Evolutionary conservation across 139 green algal genomes (phyloP).

Genomic region (Bryopsis sp.): DNA sequence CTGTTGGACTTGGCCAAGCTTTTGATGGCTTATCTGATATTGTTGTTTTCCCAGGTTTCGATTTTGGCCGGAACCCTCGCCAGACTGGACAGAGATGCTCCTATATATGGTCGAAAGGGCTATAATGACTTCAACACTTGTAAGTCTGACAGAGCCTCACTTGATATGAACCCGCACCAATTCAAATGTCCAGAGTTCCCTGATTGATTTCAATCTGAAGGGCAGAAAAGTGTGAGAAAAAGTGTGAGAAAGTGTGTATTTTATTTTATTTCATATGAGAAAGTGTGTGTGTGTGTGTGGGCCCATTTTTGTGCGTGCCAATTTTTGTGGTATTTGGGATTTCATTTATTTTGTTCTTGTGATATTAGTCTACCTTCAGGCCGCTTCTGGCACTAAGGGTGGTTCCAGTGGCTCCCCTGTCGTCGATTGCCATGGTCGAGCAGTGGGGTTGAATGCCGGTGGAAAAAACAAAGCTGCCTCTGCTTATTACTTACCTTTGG

Average conservation of each 20-base stretch:
- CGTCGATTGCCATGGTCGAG: conserved; percentile 63
- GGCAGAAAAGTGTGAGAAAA: conserved; percentile 9
- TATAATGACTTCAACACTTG: conserved; percentile 96
- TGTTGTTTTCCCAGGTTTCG: conserved; percentile 44
- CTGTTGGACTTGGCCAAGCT: too few relatives aligned
- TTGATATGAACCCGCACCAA: not conserved
- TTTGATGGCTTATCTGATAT: too few relatives aligned
- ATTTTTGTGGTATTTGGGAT: not conserved
- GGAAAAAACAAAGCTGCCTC: conserved; percentile 73
- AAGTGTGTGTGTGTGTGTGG: conserved; percentile 20
- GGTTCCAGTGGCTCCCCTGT: conserved; percentile 60
- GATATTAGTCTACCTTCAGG: conserved; percentile 57
- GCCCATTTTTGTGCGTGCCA: not conserved
- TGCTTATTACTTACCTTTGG: conserved; percentile 85
- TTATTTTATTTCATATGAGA: too few relatives aligned
- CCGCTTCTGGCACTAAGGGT: conserved; percentile 55
- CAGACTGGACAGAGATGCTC: conserved; percentile 78
- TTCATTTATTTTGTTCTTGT: not conserved
- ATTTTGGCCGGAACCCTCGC: conserved; percentile 83
- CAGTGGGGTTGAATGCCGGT: conserved; percentile 82
- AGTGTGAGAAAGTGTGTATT: too few relatives aligned
- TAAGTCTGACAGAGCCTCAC: not conserved
- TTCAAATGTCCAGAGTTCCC: too few relatives aligned
- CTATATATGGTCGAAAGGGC: conserved; percentile 53
- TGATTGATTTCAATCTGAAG: too few relatives aligned